Conservation (phyloP, 345 rosid genomes). For the Linum usitatissimum region DNA sequence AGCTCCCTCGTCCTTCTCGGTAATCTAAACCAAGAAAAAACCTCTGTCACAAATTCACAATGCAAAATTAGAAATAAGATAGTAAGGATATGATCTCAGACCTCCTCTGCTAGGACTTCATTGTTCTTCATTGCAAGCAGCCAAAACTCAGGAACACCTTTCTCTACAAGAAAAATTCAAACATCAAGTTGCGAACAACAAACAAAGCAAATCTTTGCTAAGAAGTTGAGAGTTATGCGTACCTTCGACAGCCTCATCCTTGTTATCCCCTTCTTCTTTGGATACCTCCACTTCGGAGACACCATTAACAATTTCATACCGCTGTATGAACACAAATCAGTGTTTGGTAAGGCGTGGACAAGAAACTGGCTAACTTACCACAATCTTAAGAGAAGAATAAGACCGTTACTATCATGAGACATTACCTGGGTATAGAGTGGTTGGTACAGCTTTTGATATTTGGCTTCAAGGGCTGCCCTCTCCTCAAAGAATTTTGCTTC, state of each 20-base stretch:
- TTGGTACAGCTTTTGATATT: slow-evolving; percentile 71
- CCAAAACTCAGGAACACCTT: slow-evolving; percentile 98
- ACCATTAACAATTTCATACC: slow-evolving; percentile 79
- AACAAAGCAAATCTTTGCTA: not conserved
- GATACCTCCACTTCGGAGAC: slow-evolving; percentile 46
- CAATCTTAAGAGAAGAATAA: not conserved
- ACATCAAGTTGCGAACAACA: slow-evolving; percentile 8
- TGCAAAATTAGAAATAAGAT: not conserved
- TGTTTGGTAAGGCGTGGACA: not conserved
- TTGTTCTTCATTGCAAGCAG: slow-evolving; percentile 86
- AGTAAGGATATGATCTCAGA: slow-evolving; percentile 12
- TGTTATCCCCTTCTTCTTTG: slow-evolving; percentile 40
- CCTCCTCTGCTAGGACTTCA: slow-evolving; percentile 86
- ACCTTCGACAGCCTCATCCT: slow-evolving; percentile 46
- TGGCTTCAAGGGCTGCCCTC: slow-evolving; percentile 85
- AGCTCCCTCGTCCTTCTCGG: slow-evolving; percentile 25
- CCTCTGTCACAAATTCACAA: not conserved
- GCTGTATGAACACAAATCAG: slow-evolving; percentile 26
- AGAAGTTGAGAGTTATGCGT: not conserved
- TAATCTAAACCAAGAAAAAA: slow-evolving; percentile 13
- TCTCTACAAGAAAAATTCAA: slow-evolving; percentile 36
- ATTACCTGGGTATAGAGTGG: slow-evolving; percentile 70
- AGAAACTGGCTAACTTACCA: not conserved
- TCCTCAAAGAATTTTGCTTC: slow-evolving; percentile 88
- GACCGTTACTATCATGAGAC: not conserved